Conservation (phyloP, 129 eudicot genomes). For the Heracleum sosnowskyi region DNA sequence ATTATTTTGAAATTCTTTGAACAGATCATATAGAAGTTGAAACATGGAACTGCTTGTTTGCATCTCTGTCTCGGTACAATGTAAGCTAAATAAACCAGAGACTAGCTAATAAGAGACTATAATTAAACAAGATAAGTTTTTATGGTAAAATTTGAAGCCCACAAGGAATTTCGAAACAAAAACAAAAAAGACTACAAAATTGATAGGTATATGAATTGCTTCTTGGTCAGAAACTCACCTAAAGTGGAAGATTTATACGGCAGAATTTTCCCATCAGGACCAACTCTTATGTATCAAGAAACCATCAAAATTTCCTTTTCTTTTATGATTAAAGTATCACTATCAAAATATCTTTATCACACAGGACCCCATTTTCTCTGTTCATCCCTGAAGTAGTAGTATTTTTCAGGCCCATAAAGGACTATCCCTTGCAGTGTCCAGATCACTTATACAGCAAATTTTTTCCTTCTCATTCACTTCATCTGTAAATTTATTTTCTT, state of each 20-base stretch:
- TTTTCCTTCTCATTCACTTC: conserved; percentile 11
- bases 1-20: too few species aligned
- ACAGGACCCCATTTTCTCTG: conserved; percentile 19
- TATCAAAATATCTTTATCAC: conserved; percentile 20
- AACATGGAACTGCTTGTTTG: not conserved
- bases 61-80: not conserved
- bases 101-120: not conserved
- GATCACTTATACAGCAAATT: not conserved
- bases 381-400: conserved; percentile 20
- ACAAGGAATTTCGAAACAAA: not conserved
- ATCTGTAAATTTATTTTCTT: not conserved
- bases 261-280: conserved; percentile 12
- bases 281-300: conserved; percentile 22
- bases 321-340: conserved; percentile 8
- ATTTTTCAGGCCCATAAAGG: conserved; percentile 2
- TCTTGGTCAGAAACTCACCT: not conserved
- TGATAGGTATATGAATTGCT: conserved; percentile 3
- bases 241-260: not conserved
- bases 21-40: not conserved
- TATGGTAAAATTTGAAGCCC: not conserved
- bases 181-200: not conserved
- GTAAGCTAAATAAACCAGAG: not conserved
- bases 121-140: conserved; percentile 1
- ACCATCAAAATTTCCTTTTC: conserved; percentile 10
- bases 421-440: conserved; percentile 5